Evolutionary conservation across 352 stramenopile genomes (phyloP), one percentile per base, ranked within the genome.

Genomic region (Elongisporangium undulatum): DNA sequence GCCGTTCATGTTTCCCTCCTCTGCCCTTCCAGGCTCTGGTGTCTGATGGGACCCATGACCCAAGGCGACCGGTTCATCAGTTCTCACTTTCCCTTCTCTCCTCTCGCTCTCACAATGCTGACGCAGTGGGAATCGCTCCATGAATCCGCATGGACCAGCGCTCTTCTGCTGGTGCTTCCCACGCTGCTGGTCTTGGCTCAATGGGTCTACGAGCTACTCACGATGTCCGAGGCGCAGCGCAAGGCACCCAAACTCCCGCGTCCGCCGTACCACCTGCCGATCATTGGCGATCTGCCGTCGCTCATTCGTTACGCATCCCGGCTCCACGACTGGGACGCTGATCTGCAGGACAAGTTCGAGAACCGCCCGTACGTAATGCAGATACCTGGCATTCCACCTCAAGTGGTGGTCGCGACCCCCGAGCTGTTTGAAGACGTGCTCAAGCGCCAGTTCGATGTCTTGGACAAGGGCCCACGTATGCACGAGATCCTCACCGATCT

Each of bases 401-500:
- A n/a, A n/a, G n/a, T n/a, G n/a, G n/a, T 89, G 9, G n/a, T 89
- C 2, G 75, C 64, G 34, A 70, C 68, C 21, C 68, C 74, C 3
- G 59, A 76, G 61, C 66, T 66, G 1, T 81, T 88, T 24, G 77
- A 90, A 56, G 77, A 88, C 58, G 64, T 87, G 22, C 61, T 79
- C 55, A 83, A 84, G 68, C 83, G 63, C 26, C 75, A 91, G 26
- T 95, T 95, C 51, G 76, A 92, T 41, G 71, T 73, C 3, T 96
- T 94, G 45, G 74, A 75, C 21, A 95, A 96, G 66, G 87, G 83
- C 10, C 56, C 58, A 0, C 71, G 79, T 53, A 63, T 80, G 45
- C 63, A 69, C 58, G 64, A 79, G 26, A 63, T 79, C 34, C 67
- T 71, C 16, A 63, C 34, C 21, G 73, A 85, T 66, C 54, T 85